Conservation (phyloP, 768 basidiomycete species). For the Serendipita sp. region DNA sequence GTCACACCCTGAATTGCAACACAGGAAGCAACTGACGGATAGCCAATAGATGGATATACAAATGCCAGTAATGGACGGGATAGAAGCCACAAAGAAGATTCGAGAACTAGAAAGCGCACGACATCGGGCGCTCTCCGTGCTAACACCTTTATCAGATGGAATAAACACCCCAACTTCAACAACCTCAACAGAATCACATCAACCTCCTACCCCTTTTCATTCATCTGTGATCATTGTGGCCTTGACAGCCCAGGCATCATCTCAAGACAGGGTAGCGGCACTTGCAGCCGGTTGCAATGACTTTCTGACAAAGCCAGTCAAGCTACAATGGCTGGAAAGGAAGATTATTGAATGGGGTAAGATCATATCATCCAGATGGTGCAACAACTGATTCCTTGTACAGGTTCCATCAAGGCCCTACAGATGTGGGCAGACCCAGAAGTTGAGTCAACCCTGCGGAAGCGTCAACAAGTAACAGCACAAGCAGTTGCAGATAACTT, state of each 20-base stretch:
- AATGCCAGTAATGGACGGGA: constrained; percentile 98
- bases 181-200: constrained; percentile 27
- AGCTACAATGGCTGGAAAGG: constrained; percentile 85
- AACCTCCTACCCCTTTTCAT: constrained; percentile 47
- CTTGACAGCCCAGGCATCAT: constrained; percentile 91
- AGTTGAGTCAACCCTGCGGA: neutral
- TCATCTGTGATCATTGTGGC: constrained; percentile 98
- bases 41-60: constrained; percentile 89
- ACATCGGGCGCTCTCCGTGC: constrained; percentile 50
- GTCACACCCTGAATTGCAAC: constrained; percentile 18
- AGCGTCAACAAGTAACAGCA: neutral
- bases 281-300: constrained; percentile 98
- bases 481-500: neutral
- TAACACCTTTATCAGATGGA: constrained; percentile 47
- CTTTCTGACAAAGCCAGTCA: constrained; percentile 94
- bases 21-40: neutral
- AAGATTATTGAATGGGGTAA: constrained; percentile 96
- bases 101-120: constrained; percentile 50
- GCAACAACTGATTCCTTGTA: neutral
- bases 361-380: neutral
- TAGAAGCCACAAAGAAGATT: constrained; percentile 92
- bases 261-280: constrained; percentile 90
- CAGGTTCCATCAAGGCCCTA: constrained; percentile 73
- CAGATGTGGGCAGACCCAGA: constrained; percentile 80
- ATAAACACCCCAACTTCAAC: constrained; percentile 34